Evolutionary conservation across 768 basidiomycete species (phyloP).

Genomic region (Holtermannia corniformis): DNA sequence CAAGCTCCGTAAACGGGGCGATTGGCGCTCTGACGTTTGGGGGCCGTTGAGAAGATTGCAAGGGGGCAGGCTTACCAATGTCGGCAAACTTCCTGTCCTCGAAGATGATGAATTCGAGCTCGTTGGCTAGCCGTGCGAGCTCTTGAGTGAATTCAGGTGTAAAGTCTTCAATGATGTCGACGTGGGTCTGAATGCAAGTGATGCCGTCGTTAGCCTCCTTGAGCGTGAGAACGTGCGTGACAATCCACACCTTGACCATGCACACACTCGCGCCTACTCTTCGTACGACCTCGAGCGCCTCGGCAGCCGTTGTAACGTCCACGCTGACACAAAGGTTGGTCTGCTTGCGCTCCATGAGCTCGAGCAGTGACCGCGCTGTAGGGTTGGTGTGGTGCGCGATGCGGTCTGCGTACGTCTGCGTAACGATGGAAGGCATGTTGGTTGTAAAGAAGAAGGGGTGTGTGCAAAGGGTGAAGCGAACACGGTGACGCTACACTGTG

Average conservation of each 20-base stretch:
- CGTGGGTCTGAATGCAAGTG: constrained; percentile 82
- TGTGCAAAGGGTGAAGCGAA: too few species aligned
- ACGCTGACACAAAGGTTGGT: constrained; percentile 92
- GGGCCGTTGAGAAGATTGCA: neutral
- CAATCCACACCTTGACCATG: constrained; percentile 67
- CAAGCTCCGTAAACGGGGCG: too few species aligned
- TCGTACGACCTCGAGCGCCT: constrained; percentile 77
- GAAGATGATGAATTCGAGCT: constrained; percentile 91
- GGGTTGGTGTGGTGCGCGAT: constrained; percentile 49
- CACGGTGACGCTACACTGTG: too few species aligned
- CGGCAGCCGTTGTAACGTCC: constrained; percentile 70
- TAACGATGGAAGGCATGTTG: constrained; percentile 3
- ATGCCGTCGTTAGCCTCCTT: neutral
- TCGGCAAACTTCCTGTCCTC: constrained; percentile 99
- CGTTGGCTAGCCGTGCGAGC: constrained; percentile 59
- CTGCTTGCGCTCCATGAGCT: constrained; percentile 74
- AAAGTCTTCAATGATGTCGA: constrained; percentile 93
- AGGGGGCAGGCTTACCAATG: constrained; percentile 87
- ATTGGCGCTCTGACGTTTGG: too few species aligned
- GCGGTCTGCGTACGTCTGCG: constrained; percentile 30
- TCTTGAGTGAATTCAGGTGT: constrained; percentile 58
- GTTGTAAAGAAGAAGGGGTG: too few species aligned
- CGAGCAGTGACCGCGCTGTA: constrained; percentile 66
- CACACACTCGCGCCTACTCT: constrained; percentile 81
- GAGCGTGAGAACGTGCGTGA: neutral